A percentile compares a stretch with the other conserved stretches of the same genome.
phyloP scores from a whole-genome alignment of 2,329 filamentous ascomycete genomes.

The Curvularia verruculosa region DNA sequence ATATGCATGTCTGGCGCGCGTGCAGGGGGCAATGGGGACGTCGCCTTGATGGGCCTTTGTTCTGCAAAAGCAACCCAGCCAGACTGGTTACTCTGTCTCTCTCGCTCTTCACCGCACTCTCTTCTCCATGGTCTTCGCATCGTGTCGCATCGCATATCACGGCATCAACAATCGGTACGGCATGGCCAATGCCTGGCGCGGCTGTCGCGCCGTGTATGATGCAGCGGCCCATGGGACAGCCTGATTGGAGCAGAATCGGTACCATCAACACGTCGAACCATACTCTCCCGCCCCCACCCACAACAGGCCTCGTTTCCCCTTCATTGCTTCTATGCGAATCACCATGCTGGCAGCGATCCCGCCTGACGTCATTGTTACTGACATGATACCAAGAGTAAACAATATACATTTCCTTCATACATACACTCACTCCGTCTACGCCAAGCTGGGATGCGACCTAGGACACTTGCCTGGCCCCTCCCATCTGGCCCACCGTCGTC shows the following conservation, averaged over 20 bases:
- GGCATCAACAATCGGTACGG: no score
- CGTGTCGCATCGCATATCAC: background rate
- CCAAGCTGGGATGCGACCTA: constrained; percentile 8
- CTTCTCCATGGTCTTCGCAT: background rate
- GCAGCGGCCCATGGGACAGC: background rate
- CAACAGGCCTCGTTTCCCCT: background rate
- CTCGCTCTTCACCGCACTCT: background rate
- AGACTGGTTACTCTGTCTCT: no score
- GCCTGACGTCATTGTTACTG: constrained; percentile 6
- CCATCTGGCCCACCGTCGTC: constrained; percentile 4
- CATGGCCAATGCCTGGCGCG: constrained; percentile 3
- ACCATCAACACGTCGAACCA: background rate
- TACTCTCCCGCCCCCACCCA: background rate
- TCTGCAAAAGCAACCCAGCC: background rate
- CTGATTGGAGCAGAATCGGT: background rate
- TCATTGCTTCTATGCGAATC: background rate
- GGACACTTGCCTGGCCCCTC: no score
- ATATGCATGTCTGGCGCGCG: constrained; percentile 27
- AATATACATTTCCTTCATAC: constrained; percentile 7
- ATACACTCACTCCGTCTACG: constrained; percentile 2
- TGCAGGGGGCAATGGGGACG: constrained; percentile 22
- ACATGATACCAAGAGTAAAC: constrained; percentile 4
- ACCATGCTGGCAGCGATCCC: background rate
- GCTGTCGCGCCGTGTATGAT: constrained; percentile 8
- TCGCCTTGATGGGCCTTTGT: constrained; percentile 4